A percentile compares a stretch with the other conserved stretches of the same genome.
Evolutionary conservation across 2,329 filamentous ascomycete genomes (phyloP).

Genomic region (Aspergillus ruber): DNA sequence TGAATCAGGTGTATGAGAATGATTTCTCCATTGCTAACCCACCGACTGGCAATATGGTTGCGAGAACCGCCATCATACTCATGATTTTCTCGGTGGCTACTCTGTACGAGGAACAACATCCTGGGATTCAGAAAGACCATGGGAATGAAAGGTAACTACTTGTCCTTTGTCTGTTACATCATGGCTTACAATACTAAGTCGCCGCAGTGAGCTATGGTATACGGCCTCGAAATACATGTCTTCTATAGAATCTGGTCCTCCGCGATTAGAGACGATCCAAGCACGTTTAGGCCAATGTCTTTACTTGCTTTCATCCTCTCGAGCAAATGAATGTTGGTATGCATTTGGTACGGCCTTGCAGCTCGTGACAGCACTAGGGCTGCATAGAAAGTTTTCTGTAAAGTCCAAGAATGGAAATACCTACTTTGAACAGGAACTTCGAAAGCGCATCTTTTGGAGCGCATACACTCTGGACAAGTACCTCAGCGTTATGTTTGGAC

Average conservation of each 20-base stretch:
- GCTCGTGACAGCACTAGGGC: constrained; percentile 43
- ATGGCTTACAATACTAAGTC: not conserved
- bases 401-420: constrained; percentile 23
- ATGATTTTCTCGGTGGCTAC: constrained; percentile 45
- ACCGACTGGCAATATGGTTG: constrained; percentile 37
- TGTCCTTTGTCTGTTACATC: not conserved
- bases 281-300: constrained; percentile 53
- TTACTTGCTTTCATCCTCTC: constrained; percentile 53
- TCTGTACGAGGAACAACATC: constrained; percentile 40
- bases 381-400: constrained; percentile 29
- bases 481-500: constrained; percentile 56
- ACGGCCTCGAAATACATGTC: constrained; percentile 31
- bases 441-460: constrained; percentile 57
- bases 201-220: constrained; percentile 32
- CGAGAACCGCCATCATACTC: constrained; percentile 44
- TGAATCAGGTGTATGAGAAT: constrained; percentile 33
- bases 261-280: constrained; percentile 52
- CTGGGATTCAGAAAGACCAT: constrained; percentile 17
- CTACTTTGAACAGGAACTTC: constrained; percentile 44
- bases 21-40: constrained; percentile 32
- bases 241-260: constrained; percentile 46
- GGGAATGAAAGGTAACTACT: constrained; percentile 24
- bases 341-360: constrained; percentile 53
- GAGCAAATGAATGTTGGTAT: constrained; percentile 57
- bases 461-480: constrained; percentile 59